Evolutionary conservation across 768 basidiomycete species (phyloP).

Genomic region (Pisolithus albus): DNA sequence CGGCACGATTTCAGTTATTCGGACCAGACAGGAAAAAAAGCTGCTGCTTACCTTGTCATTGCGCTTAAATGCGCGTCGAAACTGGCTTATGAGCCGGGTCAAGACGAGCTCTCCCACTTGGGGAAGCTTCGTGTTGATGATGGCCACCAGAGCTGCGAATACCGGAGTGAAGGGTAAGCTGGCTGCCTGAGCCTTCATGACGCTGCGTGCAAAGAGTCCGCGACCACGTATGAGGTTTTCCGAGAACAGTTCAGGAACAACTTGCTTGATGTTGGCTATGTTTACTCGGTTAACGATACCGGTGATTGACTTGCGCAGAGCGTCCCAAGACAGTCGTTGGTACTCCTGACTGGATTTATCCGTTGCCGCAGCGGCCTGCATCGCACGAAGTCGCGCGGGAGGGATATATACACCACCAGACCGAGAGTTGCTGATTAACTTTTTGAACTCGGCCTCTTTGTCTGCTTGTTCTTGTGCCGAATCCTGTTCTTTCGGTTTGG

Average conservation of each 20-base stretch:
- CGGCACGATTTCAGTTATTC: background rate
- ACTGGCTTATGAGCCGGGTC: conserved; percentile 88
- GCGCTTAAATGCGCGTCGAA: conserved; percentile 88
- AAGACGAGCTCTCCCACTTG: conserved; percentile 92
- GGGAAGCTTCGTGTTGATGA: conserved; percentile 96
- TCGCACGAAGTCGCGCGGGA: conserved; percentile 83
- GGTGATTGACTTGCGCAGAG: conserved; percentile 92
- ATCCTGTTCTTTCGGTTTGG: conserved; percentile 45
- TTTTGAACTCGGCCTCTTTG: conserved; percentile 82
- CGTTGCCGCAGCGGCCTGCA: conserved; percentile 70
- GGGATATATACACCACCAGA: conserved; percentile 97
- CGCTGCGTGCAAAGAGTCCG: conserved; percentile 85
- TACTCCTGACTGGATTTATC: conserved; percentile 87
- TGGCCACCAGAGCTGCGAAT: conserved; percentile 88
- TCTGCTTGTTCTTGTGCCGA: conserved; percentile 47
- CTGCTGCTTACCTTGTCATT: conserved; percentile 83
- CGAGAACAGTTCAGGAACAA: conserved; percentile 83
- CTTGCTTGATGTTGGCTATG: conserved; percentile 89
- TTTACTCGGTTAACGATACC: conserved; percentile 99
- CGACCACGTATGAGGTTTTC: conserved; percentile 94
- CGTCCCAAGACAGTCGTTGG: conserved; percentile 96
- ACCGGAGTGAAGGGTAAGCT: conserved; percentile 98
- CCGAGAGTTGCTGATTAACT: conserved; percentile 61
- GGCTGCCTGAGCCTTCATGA: conserved; percentile 97
- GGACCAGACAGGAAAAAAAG: background rate